These are phyloP conservation scores for Edaphochlamys debaryana DNA, from an alignment of 139 green algal species.

Conservation along the genomic window DNA sequence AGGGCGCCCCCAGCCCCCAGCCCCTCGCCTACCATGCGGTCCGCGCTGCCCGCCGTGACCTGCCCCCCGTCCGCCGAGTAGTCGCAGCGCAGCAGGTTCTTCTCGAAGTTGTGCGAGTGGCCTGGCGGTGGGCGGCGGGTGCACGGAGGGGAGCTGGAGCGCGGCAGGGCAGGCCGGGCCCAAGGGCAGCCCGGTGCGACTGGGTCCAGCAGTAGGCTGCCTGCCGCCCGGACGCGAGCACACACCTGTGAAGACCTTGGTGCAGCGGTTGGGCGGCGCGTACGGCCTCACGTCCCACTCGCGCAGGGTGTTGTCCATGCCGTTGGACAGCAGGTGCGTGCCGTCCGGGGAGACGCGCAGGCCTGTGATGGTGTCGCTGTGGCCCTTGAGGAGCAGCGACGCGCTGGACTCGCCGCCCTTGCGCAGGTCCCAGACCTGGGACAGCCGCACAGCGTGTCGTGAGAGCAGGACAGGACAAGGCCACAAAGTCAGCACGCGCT, in stretches of 20 bases:
- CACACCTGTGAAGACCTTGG: slow-evolving; percentile 62
- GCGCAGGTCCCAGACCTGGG: slow-evolving; percentile 86
- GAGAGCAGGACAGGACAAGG: background rate
- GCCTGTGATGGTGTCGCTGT: slow-evolving; percentile 87
- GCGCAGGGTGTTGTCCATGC: slow-evolving; percentile 96
- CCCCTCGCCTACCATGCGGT: slow-evolving; percentile 85
- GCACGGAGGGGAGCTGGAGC: background rate
- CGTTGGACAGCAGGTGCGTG: slow-evolving; percentile 91
- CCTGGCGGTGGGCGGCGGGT: slow-evolving; percentile 73
- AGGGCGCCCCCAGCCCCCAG: no score
- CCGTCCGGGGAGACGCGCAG: slow-evolving; percentile 87
- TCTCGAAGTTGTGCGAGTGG: slow-evolving; percentile 93
- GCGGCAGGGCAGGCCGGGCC: no score
- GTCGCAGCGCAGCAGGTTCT: slow-evolving; percentile 91
- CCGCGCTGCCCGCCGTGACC: slow-evolving; percentile 85
- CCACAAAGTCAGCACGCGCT: no score
- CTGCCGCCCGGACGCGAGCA: no score
- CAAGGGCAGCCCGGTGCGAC: no score
- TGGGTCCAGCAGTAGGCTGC: no score
- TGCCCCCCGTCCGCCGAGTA: slow-evolving; percentile 89
- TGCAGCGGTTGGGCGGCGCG: slow-evolving; percentile 88
- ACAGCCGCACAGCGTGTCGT: background rate
- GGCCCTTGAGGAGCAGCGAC: slow-evolving; percentile 74
- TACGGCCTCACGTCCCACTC: slow-evolving; percentile 86
- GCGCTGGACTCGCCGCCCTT: slow-evolving; percentile 69